These are phyloP conservation scores for Penicillium alfredii DNA, from an alignment of 495 filamentous ascomycete genomes.

Conservation along the genomic window DNA sequence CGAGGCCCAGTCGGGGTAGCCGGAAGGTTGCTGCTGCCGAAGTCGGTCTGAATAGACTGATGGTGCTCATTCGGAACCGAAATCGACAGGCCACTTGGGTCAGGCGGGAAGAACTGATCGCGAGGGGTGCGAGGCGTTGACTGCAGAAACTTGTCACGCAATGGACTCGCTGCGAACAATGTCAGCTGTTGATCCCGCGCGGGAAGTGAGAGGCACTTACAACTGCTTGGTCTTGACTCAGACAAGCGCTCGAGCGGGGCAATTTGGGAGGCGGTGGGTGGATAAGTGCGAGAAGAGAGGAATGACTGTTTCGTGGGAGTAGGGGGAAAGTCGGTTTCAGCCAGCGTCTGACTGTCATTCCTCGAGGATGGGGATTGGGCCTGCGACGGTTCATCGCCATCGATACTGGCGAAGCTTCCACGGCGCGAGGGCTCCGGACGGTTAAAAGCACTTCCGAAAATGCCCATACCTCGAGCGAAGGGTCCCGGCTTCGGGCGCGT, in stretches of 20 bases:
- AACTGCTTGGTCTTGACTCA: no score
- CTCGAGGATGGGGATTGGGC: slow-evolving; percentile 53
- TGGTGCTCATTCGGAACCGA: slow-evolving; percentile 48
- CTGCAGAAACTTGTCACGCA: slow-evolving; percentile 40
- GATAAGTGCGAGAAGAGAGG: slow-evolving; percentile 39
- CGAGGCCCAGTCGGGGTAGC: slow-evolving; percentile 75
- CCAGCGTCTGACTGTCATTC: slow-evolving; percentile 52
- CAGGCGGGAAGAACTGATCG: slow-evolving; percentile 67
- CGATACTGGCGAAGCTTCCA: slow-evolving; percentile 70
- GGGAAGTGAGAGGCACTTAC: no score
- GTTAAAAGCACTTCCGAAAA: slow-evolving; percentile 58
- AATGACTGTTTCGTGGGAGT: slow-evolving; percentile 81
- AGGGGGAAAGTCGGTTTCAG: slow-evolving; percentile 73
- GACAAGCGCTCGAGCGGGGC: slow-evolving; percentile 35
- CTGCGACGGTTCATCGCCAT: slow-evolving; percentile 59
- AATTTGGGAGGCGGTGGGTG: slow-evolving; percentile 37
- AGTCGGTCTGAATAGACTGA: slow-evolving; percentile 35
- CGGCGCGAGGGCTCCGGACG: slow-evolving; percentile 51
- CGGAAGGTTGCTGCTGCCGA: slow-evolving; percentile 48
- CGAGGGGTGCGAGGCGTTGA: slow-evolving; percentile 73
- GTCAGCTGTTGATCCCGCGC: no score
- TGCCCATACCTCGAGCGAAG: slow-evolving; percentile 61
- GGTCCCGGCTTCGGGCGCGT: slow-evolving; percentile 45
- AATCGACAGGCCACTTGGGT: slow-evolving; percentile 75
- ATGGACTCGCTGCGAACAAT: slow-evolving; percentile 25